Evolutionary conservation across 75 land plant genomes (phyloP), one percentile per base, ranked within the genome.

Genomic region (Pseudotsuga menziesii): DNA sequence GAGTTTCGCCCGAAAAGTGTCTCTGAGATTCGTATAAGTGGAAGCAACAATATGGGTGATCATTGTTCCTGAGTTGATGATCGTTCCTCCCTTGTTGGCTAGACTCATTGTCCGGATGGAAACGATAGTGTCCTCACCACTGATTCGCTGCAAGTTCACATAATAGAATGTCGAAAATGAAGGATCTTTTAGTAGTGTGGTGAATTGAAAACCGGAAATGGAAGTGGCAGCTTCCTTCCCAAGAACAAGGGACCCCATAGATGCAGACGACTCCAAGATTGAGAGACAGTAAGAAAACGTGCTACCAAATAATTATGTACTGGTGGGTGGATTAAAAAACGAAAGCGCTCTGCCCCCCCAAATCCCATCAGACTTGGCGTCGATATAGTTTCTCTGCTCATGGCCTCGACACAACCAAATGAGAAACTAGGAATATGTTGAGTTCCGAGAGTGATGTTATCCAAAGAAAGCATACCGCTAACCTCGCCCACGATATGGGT

Each of bases 211-310:
- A 0, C 57, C 74, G 16, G 7, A 19, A 5, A 88, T 85, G 56
- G 83, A 84, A 58, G 70, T 76, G 3, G 32, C 6, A 2, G 80
- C 80, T 1, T 17, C 2, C 19, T 66, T 66, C 8, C 90, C 92
- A 2, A 90, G 83, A 13, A 77, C 74, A 56, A 90, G 80, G 13
- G 84, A 85, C 2, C 92, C 90, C 64, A 86, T 56, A 73, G 85
- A 87, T 67, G 78, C 81, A 20, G 39, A 41, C 60, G 89, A 79
- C 72, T 66, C 78, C 75, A 79, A 81, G 82, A 76, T 74, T 14
- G 92, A 89, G 55, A 90, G 77, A 79, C 92, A 90, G 72, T 90
- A 90, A 20, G 92, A 90, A 77, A 90, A 90, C 27, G 85, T 83
- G 77, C 80, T 79, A 22, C 71, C 54, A 84, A 83, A 87, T 15